Evolutionary conservation across 495 filamentous ascomycete species (phyloP).

Genomic region (Aspergillus ostianus): DNA sequence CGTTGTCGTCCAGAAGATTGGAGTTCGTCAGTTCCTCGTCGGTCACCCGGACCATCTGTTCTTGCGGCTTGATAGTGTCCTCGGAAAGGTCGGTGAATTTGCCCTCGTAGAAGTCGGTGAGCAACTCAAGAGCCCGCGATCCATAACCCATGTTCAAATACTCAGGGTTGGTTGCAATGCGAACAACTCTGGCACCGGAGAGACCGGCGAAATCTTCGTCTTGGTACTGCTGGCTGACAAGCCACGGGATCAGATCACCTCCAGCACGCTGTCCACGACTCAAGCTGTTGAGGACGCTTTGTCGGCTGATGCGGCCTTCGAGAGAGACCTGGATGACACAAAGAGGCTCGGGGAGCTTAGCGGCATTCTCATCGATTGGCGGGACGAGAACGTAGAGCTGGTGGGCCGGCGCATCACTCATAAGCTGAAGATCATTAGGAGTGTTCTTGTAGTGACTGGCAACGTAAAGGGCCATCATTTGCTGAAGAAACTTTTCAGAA

Average conservation of each 20-base stretch:
- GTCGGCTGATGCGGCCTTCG: slow-evolving; percentile 90
- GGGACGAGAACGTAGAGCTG: slow-evolving; percentile 94
- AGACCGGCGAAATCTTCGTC: slow-evolving; percentile 94
- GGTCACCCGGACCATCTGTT: slow-evolving; percentile 74
- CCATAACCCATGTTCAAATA: slow-evolving; percentile 95
- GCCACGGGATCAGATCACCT: slow-evolving; percentile 96
- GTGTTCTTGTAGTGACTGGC: slow-evolving; percentile 98
- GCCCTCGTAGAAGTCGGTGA: slow-evolving; percentile 91
- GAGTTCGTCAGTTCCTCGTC: slow-evolving; percentile 78
- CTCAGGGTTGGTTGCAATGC: slow-evolving; percentile 95
- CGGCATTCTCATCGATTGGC: slow-evolving; percentile 73
- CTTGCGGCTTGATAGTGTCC: slow-evolving; percentile 42
- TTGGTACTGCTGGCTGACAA: slow-evolving; percentile 97
- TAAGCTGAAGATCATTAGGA: slow-evolving; percentile 94
- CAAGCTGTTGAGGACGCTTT: slow-evolving; percentile 85
- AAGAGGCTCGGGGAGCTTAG: slow-evolving; percentile 84
- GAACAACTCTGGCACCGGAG: slow-evolving; percentile 87
- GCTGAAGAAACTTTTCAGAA: slow-evolving; percentile 94
- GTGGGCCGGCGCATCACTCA: slow-evolving; percentile 96
- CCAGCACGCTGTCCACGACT: slow-evolving; percentile 86
- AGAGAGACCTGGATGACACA: slow-evolving; percentile 94
- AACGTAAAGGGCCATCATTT: slow-evolving; percentile 98
- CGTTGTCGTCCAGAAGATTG: slow-evolving; percentile 78
- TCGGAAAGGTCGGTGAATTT: slow-evolving; percentile 85
- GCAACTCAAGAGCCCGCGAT: slow-evolving; percentile 77